phyloP scores from a whole-genome alignment of 805 yeast genomes.

The Zygoascus flipseniorum region DNA sequence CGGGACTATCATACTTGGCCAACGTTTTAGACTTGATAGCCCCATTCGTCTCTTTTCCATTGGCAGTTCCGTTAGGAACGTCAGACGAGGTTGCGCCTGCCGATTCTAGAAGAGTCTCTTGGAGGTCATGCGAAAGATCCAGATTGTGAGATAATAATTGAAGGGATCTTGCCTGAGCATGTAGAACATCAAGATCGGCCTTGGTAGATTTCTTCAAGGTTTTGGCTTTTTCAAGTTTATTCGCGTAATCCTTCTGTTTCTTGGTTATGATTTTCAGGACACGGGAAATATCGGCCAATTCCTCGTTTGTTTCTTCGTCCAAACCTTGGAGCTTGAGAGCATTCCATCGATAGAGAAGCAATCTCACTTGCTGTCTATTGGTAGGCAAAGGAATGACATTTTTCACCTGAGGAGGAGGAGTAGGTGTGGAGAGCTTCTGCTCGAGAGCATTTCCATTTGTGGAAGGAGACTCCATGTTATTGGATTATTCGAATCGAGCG shows the following conservation, averaged over 20 bases:
- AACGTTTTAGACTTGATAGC: neutral
- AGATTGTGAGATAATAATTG: slow-evolving; percentile 49
- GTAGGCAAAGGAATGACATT: slow-evolving; percentile 19
- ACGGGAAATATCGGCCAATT: slow-evolving; percentile 25
- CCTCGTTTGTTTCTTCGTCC: slow-evolving; percentile 21
- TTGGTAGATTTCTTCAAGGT: slow-evolving; percentile 7
- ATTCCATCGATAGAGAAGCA: slow-evolving; percentile 29
- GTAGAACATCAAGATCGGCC: slow-evolving; percentile 40
- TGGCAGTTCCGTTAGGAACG: slow-evolving; percentile 5
- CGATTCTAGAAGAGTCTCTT: slow-evolving; percentile 29
- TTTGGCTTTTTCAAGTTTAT: slow-evolving; percentile 14
- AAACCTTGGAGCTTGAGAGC: slow-evolving; percentile 24
- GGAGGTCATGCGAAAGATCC: slow-evolving; percentile 47
- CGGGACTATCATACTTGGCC: slow-evolving; percentile 11
- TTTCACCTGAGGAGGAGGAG: neutral
- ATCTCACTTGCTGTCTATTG: slow-evolving; percentile 27
- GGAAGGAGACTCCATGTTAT: neutral
- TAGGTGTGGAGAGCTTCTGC: neutral
- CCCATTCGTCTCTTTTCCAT: neutral
- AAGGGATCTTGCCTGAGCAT: slow-evolving; percentile 65
- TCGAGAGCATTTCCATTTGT: neutral
- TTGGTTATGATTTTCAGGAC: slow-evolving; percentile 20
- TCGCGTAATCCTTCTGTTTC: slow-evolving; percentile 23
- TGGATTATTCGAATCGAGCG: neutral
- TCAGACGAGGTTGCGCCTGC: slow-evolving; percentile 8